phyloP scores from a whole-genome alignment of 225 moss, liverwort and hornwort genomes.

The Sphagnum contortum region DNA sequence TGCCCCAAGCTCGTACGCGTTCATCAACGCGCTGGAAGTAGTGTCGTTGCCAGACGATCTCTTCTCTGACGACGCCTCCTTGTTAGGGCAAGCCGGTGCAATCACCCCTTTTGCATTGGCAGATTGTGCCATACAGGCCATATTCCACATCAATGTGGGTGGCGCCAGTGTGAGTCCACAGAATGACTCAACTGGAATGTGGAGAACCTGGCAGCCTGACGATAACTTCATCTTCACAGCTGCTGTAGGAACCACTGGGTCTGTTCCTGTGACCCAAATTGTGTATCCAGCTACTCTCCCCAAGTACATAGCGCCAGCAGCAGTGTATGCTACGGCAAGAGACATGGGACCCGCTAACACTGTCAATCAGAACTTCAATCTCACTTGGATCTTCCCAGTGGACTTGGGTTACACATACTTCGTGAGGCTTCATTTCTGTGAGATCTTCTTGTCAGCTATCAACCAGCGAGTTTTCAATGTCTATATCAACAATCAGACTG shows the following conservation, averaged over 20 bases:
- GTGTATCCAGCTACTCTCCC: conserved; percentile 19
- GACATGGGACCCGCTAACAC: conserved; percentile 29
- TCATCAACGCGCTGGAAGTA: conserved; percentile 66
- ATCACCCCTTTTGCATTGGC: not conserved
- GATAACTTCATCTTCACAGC: conserved; percentile 19
- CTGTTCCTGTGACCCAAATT: conserved; percentile 4
- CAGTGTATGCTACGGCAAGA: conserved; percentile 60
- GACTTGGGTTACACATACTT: conserved; percentile 57
- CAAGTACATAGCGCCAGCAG: conserved; percentile 32
- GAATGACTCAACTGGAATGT: conserved; percentile 41
- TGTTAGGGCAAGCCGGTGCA: conserved; percentile 2
- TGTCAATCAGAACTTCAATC: conserved; percentile 24
- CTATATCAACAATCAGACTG: conserved; percentile 64
- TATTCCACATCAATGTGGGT: conserved; percentile 79
- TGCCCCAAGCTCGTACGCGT: conserved; percentile 31
- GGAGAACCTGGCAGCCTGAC: conserved; percentile 44
- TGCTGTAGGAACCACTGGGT: conserved; percentile 10
- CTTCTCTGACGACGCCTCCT: not conserved
- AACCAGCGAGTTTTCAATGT: conserved; percentile 60
- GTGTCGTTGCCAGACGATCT: conserved; percentile 36
- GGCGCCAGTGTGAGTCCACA: conserved; percentile 19
- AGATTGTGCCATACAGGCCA: conserved; percentile 38
- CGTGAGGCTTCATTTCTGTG: conserved; percentile 67
- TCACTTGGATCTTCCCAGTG: conserved; percentile 61
- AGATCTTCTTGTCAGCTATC: conserved; percentile 12